These are phyloP conservation scores for Eucalyptus tenuipes DNA, from an alignment of 345 rosid genomes.

Conservation along the genomic window DNA sequence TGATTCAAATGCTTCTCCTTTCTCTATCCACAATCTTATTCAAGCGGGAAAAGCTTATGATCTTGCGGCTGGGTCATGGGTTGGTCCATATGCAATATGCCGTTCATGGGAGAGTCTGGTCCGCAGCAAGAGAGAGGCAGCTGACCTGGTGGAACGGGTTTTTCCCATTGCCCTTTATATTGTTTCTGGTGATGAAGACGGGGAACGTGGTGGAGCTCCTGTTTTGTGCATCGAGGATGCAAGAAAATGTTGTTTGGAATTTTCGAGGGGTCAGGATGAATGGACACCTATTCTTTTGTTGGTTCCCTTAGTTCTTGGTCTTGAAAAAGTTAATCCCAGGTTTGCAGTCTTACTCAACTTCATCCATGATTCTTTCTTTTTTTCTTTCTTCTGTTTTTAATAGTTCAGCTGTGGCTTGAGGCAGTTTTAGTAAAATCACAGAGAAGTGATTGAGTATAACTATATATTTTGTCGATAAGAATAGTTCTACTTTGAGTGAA, in stretches of 20 bases:
- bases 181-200: slow-evolving; percentile 92
- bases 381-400: not conserved
- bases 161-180: slow-evolving; percentile 87
- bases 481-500: not conserved
- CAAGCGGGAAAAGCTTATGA: slow-evolving; percentile 64
- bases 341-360: slow-evolving; percentile 3
- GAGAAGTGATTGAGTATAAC: not conserved
- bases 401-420: not conserved
- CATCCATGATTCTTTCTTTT: not conserved
- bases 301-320: slow-evolving; percentile 97
- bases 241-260: slow-evolving; percentile 48
- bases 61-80: slow-evolving; percentile 98
- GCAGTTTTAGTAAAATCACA: not conserved
- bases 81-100: slow-evolving; percentile 93
- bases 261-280: slow-evolving; percentile 44
- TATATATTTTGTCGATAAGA: not conserved
- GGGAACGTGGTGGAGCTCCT: slow-evolving; percentile 96
- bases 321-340: slow-evolving; percentile 85
- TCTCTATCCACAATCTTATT: slow-evolving; percentile 88
- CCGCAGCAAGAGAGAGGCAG: slow-evolving; percentile 34
- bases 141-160: slow-evolving; percentile 7
- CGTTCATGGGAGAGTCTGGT: slow-evolving; percentile 76
- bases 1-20: slow-evolving; percentile 52
- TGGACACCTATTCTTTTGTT: slow-evolving; percentile 82
- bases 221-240: slow-evolving; percentile 80